Conservation (phyloP, 2,329 filamentous ascomycete species). For the Nothophoma quercina region DNA sequence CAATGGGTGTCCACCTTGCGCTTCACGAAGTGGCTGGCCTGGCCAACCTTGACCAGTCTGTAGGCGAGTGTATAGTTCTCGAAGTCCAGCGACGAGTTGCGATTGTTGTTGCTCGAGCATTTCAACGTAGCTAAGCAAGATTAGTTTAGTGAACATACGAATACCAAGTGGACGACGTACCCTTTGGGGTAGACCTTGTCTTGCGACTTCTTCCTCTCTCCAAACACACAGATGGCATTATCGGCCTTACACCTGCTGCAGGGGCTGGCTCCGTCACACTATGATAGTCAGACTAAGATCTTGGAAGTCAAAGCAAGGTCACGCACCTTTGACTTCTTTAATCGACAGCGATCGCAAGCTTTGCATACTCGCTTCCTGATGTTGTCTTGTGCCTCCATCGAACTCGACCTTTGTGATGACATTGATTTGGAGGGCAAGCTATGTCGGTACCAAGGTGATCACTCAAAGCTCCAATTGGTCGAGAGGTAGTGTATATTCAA, state of each 20-base stretch:
- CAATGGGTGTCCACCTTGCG: conserved; percentile 63
- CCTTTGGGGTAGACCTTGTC: conserved; percentile 75
- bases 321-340: conserved; percentile 71
- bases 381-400: conserved; percentile 55
- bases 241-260: conserved; percentile 69
- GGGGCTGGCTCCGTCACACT: conserved; percentile 69
- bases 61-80: conserved; percentile 65
- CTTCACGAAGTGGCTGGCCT: conserved; percentile 60
- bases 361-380: conserved; percentile 70
- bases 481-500: conserved; percentile 13
- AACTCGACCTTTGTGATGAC: conserved; percentile 47
- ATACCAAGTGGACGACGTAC: conserved; percentile 45
- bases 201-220: conserved; percentile 70
- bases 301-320: background rate
- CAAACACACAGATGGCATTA: conserved; percentile 71
- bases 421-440: conserved; percentile 23
- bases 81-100: conserved; percentile 67
- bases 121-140: conserved; percentile 64
- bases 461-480: conserved; percentile 6
- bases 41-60: conserved; percentile 63
- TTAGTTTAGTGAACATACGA: conserved; percentile 12
- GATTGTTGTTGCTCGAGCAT: conserved; percentile 72
- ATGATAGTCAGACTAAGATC: conserved; percentile 16
- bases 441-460: background rate
- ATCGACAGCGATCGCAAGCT: conserved; percentile 69